Evolutionary conservation across 73 alveolate species (phyloP).

Genomic region (Paramecium biaurelia): DNA sequence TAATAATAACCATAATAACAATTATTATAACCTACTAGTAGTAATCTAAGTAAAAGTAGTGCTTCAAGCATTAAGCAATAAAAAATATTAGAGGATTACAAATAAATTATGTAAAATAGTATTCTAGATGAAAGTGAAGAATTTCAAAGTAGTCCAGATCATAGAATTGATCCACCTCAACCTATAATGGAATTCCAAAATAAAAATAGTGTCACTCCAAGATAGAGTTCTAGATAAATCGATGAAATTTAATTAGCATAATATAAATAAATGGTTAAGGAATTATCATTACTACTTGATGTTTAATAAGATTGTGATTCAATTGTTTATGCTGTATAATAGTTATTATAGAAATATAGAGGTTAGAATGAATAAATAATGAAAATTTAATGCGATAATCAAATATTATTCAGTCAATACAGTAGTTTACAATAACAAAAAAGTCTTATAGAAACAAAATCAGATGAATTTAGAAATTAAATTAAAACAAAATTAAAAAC

Average conservation of each 20-base stretch:
- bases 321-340: not conserved
- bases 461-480: conserved; percentile 1
- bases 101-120: not conserved
- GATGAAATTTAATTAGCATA: conserved; percentile 1
- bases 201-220: not conserved
- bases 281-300: not conserved
- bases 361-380: not conserved
- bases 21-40: not conserved
- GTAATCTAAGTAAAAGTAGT: conserved; percentile 28
- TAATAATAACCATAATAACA: not conserved
- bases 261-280: not conserved
- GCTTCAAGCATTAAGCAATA: conserved; percentile 7
- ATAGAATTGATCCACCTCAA: not conserved
- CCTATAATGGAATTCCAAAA: not conserved
- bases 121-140: conserved; percentile 34
- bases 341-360: not conserved
- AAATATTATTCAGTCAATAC: not conserved
- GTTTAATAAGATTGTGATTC: not conserved
- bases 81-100: not conserved
- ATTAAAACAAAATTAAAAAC: not conserved
- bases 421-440: not conserved
- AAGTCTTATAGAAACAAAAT: not conserved
- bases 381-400: not conserved
- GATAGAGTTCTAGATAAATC: not conserved
- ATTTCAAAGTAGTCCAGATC: conserved; percentile 23